Evolutionary conservation across 2,329 filamentous ascomycete species (phyloP).

Genomic region (Ceratocystiopsis minuta): DNA sequence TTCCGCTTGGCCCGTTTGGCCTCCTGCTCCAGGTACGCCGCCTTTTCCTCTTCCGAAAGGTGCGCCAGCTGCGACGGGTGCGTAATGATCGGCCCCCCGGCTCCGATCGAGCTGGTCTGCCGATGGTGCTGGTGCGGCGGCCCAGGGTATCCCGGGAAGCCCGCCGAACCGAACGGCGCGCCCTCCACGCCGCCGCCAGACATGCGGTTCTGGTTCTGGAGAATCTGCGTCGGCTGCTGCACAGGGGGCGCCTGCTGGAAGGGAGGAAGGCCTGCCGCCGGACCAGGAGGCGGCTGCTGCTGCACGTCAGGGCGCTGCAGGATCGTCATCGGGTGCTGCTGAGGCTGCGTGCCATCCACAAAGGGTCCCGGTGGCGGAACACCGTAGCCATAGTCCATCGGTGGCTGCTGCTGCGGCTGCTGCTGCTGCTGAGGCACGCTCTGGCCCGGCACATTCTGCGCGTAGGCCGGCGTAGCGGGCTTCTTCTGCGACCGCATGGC

Average conservation of each 20-base stretch:
- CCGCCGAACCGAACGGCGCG: constrained; percentile 18
- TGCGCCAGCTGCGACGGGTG: constrained; percentile 59
- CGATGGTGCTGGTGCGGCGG: constrained; percentile 16
- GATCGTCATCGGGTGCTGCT: constrained; percentile 32
- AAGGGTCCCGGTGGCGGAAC: too few species aligned
- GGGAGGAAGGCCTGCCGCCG: constrained; percentile 2
- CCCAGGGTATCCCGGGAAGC: constrained; percentile 9
- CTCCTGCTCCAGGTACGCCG: constrained; percentile 72
- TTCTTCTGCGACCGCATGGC: constrained; percentile 61
- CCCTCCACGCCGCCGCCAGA: constrained; percentile 25
- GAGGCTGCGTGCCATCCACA: neutral
- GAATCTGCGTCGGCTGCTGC: constrained; percentile 50
- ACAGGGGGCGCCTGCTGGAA: neutral
- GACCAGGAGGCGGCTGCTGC: constrained; percentile 27
- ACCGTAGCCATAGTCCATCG: constrained; percentile 6
- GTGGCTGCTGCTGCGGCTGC: constrained; percentile 9
- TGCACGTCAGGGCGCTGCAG: constrained; percentile 38
- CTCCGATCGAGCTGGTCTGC: constrained; percentile 39
- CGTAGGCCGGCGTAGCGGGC: constrained; percentile 19
- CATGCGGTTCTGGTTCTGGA: constrained; percentile 60
- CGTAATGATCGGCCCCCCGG: constrained; percentile 21
- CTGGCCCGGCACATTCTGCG: constrained; percentile 13
- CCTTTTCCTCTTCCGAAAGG: constrained; percentile 69
- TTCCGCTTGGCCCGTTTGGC: constrained; percentile 91
- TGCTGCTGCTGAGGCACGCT: constrained; percentile 12